These are phyloP conservation scores for Stagonosporopsis chrysanthemi DNA, from an alignment of 2,329 filamentous ascomycete genomes.

Conservation along the genomic window DNA sequence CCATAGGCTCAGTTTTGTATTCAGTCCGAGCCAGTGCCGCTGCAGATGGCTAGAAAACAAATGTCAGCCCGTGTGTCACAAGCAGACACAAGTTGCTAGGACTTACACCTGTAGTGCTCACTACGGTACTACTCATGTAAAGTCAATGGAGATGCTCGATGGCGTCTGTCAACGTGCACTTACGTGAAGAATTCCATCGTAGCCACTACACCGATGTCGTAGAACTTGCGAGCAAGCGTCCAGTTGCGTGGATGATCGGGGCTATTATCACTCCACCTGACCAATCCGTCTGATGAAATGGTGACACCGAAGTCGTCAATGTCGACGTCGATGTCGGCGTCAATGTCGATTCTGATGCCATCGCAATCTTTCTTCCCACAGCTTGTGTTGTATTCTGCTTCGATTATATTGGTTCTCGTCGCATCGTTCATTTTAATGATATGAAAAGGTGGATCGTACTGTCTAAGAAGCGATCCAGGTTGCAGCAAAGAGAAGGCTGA, in stretches of 20 bases:
- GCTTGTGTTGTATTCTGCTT: not conserved
- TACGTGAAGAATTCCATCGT: slow-evolving; percentile 4
- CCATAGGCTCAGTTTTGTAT: not conserved
- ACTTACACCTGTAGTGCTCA: slow-evolving; percentile 4
- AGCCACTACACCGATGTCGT: slow-evolving; percentile 2
- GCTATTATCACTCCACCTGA: not conserved
- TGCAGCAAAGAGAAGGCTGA: not conserved
- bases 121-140: slow-evolving; percentile 2
- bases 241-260: slow-evolving; percentile 4
- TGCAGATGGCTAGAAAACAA: slow-evolving; percentile 2
- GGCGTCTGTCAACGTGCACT: not conserved
- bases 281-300: not conserved
- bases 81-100: not conserved
- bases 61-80: not conserved
- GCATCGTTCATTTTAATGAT: not conserved
- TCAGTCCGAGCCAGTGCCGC: not conserved
- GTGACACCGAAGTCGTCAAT: not conserved
- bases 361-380: not conserved
- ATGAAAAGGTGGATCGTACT: not conserved
- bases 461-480: not conserved
- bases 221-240: slow-evolving; percentile 1
- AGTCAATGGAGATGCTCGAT: not conserved
- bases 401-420: not conserved
- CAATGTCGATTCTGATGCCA: not conserved
- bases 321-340: too few species aligned